Base-by-base conservation (phyloP, 2,329 filamentous ascomycete species). In the Cladosporium halotolerans region DNA sequence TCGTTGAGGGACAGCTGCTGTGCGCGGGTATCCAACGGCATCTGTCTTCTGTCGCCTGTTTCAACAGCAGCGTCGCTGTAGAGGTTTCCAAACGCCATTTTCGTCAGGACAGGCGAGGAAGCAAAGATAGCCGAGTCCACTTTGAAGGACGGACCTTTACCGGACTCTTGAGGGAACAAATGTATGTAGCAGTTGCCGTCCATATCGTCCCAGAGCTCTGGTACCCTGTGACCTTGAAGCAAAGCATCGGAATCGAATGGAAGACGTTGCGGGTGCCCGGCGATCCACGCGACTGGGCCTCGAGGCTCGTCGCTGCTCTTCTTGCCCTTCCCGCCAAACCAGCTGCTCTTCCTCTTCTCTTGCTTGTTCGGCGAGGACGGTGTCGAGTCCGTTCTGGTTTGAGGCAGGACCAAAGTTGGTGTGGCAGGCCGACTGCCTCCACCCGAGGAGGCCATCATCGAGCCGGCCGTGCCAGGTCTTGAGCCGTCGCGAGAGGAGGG, bases 131-230 rank as follows among this genome's bases (percentile, higher is more conserved):
- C 72, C 3, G 81, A 83, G 62, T 83, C 75, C 52, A 85, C 70
- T 55, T 77, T 79, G 72, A 85, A 84, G 2, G 81, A 83, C 8
- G 82, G 73, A 4, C 79, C 74, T 62, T 76, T 77, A 50, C 75
- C 76, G 16, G 79, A 78, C 13, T 71, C 77, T 40, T 77, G 73
- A 1, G 82, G 80, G 60, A 81, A 84, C 11, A 85, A 72, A 60
- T 84, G 81, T n/a, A 85, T 73, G 56, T 77, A 75, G 11, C 81
- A 83, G 63, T 84, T 80, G n/a, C 79, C 82, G 44, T 75, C 65
- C 4, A 55, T 54, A 3, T 82, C 78, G 59, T 83, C 79, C 82
- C 82, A 85, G 8, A 85, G 66, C 61, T 85, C 82, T 5, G 72
- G 64, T 13, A 82, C 77, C 67, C 74, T 78, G 54, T 79, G 73